A percentile compares a stretch with the other conserved stretches of the same genome.
Conservation (phyloP, 164 flowering plant species). For the Vitis labrusca region DNA sequence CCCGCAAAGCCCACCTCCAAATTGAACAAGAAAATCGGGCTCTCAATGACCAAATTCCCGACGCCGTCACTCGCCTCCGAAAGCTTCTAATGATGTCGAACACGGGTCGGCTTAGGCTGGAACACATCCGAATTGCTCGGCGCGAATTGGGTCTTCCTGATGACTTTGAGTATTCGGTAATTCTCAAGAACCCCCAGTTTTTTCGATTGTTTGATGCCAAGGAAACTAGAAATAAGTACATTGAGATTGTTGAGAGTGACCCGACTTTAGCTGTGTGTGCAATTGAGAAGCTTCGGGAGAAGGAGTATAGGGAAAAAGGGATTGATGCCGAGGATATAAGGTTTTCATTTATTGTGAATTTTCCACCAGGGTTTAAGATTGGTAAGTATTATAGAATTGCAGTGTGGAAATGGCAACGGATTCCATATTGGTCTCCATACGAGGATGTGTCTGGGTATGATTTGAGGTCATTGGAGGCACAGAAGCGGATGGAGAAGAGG, state of each 20-base stretch:
- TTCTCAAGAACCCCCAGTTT: constrained; percentile 61
- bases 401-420: constrained; percentile 94
- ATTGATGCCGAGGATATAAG: constrained; percentile 71
- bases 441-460: constrained; percentile 88
- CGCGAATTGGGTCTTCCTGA: constrained; percentile 85
- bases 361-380: constrained; percentile 93
- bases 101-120: constrained; percentile 64
- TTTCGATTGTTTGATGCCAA: constrained; percentile 72
- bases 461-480: constrained; percentile 86
- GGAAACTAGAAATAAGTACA: constrained; percentile 74
- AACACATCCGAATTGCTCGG: constrained; percentile 77
- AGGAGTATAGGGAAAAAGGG: constrained; percentile 82
- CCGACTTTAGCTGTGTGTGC: constrained; percentile 59
- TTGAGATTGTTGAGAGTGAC: constrained; percentile 75
- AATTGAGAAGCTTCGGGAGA: constrained; percentile 76
- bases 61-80: constrained; percentile 63
- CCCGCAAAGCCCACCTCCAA: constrained; percentile 60
- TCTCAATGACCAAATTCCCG: constrained; percentile 56
- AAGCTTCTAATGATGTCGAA: constrained; percentile 82
- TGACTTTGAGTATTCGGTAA: constrained; percentile 78
- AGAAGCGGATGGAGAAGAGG: constrained; percentile 92
- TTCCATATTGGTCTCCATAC: constrained; percentile 97
- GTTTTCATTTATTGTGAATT: constrained; percentile 80
- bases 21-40: constrained; percentile 71
- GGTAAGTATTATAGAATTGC: constrained; percentile 86